Evolutionary conservation across 2,329 filamentous ascomycete species (phyloP).

Genomic region (Saccharata proteae): DNA sequence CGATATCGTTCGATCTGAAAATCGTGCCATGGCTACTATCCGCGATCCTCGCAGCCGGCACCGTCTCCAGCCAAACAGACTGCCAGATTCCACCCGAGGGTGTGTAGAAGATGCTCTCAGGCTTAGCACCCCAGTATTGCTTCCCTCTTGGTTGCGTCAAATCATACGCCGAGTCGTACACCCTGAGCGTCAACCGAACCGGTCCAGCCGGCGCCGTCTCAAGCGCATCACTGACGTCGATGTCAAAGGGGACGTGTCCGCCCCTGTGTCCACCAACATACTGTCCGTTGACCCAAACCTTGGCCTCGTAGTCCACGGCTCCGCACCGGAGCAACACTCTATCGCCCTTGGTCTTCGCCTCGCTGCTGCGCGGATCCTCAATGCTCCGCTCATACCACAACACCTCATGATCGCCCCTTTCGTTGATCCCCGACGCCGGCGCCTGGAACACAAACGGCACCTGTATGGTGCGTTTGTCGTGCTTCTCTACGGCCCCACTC

Average conservation of each 20-base stretch:
- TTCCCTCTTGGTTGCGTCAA: constrained; percentile 55
- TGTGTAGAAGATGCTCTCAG: constrained; percentile 49
- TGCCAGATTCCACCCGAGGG: constrained; percentile 49
- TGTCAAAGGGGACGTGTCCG: constrained; percentile 44
- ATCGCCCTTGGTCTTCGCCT: constrained; percentile 29
- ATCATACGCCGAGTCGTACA: constrained; percentile 53
- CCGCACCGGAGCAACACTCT: constrained; percentile 43
- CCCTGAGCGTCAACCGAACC: constrained; percentile 40
- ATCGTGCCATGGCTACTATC: constrained; percentile 48
- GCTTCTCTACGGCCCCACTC: constrained; percentile 16
- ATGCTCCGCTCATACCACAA: constrained; percentile 52
- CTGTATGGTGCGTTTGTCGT: constrained; percentile 41
- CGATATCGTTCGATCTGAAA: constrained; percentile 42
- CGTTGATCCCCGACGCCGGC: constrained; percentile 49
- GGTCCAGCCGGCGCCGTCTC: constrained; percentile 8
- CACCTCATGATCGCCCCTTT: constrained; percentile 52
- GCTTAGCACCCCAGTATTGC: constrained; percentile 51
- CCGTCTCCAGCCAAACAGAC: constrained; percentile 44
- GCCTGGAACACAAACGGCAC: constrained; percentile 57
- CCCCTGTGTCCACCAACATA: constrained; percentile 44
- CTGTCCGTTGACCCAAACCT: constrained; percentile 43
- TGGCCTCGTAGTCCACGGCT: constrained; percentile 50
- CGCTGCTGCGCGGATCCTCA: constrained; percentile 34
- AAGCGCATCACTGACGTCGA: constrained; percentile 44
- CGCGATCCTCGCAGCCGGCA: constrained; percentile 40